phyloP scores from a whole-genome alignment of 1,284 basidiomycete genomes.

The Cryptococcus deneoformans region DNA sequence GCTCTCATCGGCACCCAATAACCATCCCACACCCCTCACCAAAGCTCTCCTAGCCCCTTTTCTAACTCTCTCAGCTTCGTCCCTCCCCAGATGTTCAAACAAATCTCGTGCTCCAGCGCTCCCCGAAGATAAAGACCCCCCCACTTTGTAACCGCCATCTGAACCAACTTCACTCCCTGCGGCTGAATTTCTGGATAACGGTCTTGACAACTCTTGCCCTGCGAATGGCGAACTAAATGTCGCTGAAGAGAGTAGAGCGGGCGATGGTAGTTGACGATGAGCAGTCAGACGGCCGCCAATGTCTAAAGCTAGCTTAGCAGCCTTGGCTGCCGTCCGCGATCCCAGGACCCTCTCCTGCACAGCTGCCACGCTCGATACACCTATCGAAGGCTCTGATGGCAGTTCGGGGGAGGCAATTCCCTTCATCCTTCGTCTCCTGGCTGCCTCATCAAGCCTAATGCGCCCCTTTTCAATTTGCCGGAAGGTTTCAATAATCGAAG shows the following conservation, averaged over 20 bases:
- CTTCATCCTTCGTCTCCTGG: constrained; percentile 19
- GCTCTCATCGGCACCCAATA: constrained; percentile 47
- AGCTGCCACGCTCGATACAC: not conserved
- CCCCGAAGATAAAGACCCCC: not conserved
- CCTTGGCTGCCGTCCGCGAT: constrained; percentile 42
- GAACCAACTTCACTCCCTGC: not conserved
- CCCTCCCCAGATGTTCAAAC: constrained; percentile 23
- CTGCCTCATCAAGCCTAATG: constrained; percentile 27
- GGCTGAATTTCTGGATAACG: not conserved
- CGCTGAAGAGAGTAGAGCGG: not conserved
- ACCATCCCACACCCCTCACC: constrained; percentile 49
- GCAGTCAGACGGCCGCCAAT: constrained; percentile 19
- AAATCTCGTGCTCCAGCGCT: constrained; percentile 8
- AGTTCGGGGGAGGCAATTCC: constrained; percentile 14
- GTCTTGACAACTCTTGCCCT: not conserved
- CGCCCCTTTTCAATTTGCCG: constrained; percentile 51
- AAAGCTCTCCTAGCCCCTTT: constrained; percentile 43
- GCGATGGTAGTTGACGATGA: not conserved
- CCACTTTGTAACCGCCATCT: not conserved
- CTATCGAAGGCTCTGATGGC: not conserved
- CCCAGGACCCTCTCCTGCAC: constrained; percentile 41
- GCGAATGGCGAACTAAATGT: not conserved
- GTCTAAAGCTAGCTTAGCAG: constrained; percentile 38
- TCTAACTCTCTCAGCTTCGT: constrained; percentile 37
- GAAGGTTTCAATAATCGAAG: constrained; percentile 71